A percentile compares a stretch with the other conserved stretches of the same genome.
Evolutionary conservation across 768 basidiomycete species (phyloP).

Genomic region (Russula emetica): DNA sequence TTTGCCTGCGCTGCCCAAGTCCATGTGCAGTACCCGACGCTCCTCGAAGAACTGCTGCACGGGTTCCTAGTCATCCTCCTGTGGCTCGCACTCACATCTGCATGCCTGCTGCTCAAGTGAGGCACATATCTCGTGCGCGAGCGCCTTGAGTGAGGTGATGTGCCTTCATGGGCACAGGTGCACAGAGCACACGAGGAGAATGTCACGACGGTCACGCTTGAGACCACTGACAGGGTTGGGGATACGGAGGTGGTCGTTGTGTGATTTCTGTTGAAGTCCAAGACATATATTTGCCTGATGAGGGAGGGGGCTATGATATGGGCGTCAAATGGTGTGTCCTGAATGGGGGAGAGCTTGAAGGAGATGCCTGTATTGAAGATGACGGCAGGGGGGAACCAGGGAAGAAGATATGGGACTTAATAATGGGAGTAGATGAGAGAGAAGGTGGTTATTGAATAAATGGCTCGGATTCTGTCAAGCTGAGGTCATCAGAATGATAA

Average conservation of each 20-base stretch:
- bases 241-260: slow-evolving; percentile 33
- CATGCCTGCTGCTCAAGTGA: slow-evolving; percentile 30
- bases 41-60: slow-evolving; percentile 62
- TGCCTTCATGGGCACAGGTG: slow-evolving; percentile 74
- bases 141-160: slow-evolving; percentile 55
- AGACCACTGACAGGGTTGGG: slow-evolving; percentile 35
- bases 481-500: slow-evolving; percentile 71
- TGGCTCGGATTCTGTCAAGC: slow-evolving; percentile 41
- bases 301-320: slow-evolving; percentile 20
- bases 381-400: no score
- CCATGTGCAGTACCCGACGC: slow-evolving; percentile 47
- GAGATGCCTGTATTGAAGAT: slow-evolving; percentile 37
- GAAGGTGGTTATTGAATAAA: slow-evolving; percentile 27
- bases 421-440: not conserved
- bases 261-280: slow-evolving; percentile 33
- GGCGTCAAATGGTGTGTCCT: slow-evolving; percentile 16
- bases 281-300: slow-evolving; percentile 39
- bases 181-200: slow-evolving; percentile 60
- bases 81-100: slow-evolving; percentile 37
- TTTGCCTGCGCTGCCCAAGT: slow-evolving; percentile 52
- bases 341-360: slow-evolving; percentile 17
- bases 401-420: slow-evolving; percentile 30
- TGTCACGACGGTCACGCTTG: slow-evolving; percentile 39
- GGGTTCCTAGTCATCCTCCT: slow-evolving; percentile 59
- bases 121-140: no score